phyloP scores from a whole-genome alignment of 2,329 filamentous ascomycete genomes.

The Claviceps monticola region DNA sequence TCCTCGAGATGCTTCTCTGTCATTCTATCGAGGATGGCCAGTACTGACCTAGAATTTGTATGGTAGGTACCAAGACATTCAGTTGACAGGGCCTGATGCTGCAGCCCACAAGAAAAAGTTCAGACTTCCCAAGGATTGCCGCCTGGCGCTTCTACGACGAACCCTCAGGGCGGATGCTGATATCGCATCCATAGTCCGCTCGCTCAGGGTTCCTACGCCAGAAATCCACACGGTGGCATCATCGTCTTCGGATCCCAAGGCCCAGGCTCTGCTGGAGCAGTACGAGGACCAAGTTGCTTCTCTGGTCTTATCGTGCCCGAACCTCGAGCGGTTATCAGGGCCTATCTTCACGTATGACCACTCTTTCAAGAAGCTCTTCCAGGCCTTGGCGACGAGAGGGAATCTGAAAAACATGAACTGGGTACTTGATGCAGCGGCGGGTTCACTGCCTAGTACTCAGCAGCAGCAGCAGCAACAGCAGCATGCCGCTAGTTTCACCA shows the following conservation, averaged over 20 bases:
- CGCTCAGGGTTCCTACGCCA: conserved; percentile 38
- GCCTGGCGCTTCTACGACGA: conserved; percentile 42
- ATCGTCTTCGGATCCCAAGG: conserved; percentile 9
- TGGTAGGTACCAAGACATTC: conserved; percentile 42
- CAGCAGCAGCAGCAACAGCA: conserved; percentile 17
- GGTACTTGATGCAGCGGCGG: conserved; percentile 31
- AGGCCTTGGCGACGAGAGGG: conserved; percentile 43
- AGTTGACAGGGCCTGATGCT: conserved; percentile 44
- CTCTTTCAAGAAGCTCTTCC: conserved; percentile 40
- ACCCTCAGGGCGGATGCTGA: conserved; percentile 39
- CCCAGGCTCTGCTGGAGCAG: conserved; percentile 25
- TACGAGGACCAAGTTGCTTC: conserved; percentile 47
- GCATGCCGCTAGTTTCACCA: conserved; percentile 5
- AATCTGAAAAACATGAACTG: conserved; percentile 46
- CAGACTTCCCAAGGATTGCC: conserved; percentile 37
- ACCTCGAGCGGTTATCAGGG: conserved; percentile 44
- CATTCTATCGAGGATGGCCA: too few species aligned
- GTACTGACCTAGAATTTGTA: neutral
- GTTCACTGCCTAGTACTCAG: neutral
- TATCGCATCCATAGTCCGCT: conserved; percentile 40
- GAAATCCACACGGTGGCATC: conserved; percentile 23
- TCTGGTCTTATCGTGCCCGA: conserved; percentile 50
- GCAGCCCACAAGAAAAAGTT: conserved; percentile 41
- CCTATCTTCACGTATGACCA: conserved; percentile 41
- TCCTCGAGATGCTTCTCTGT: too few species aligned